A percentile compares a stretch with the other conserved stretches of the same genome.
Conservation (phyloP, 441 rosid genomes). For the Lepidium campestre region DNA sequence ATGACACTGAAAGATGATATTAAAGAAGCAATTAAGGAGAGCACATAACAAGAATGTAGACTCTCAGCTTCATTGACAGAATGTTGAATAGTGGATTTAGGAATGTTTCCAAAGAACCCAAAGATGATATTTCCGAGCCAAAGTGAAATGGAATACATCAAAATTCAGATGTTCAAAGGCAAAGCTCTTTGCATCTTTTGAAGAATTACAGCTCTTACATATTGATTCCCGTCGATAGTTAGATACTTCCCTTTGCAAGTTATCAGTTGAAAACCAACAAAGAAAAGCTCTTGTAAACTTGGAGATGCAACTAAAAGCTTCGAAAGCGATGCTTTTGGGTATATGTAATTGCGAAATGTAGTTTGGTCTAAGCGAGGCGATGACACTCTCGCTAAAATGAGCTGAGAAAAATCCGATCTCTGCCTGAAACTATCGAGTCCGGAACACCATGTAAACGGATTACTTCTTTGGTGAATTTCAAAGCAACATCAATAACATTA, state of each 20-base stretch:
- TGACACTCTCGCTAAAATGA: too few species aligned
- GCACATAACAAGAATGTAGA: constrained; percentile 46
- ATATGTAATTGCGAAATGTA: constrained; percentile 38
- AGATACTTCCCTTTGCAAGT: constrained; percentile 35
- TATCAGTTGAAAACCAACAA: constrained; percentile 52
- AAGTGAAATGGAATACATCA: constrained; percentile 28
- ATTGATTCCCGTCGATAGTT: constrained; percentile 27
- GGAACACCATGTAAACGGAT: too few species aligned
- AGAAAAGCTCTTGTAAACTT: constrained; percentile 56
- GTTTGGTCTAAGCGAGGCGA: too few species aligned
- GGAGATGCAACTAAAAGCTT: constrained; percentile 57
- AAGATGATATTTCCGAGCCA: constrained; percentile 23
- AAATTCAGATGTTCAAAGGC: constrained; percentile 24
- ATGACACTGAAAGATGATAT: constrained; percentile 53
- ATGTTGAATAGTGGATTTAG: constrained; percentile 41
- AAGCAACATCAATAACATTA: too few species aligned
- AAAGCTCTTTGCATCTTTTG: constrained; percentile 31
- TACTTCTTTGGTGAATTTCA: too few species aligned
- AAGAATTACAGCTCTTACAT: constrained; percentile 30
- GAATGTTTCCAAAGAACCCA: constrained; percentile 36
- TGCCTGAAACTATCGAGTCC: too few species aligned
- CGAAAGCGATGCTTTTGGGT: constrained; percentile 49
- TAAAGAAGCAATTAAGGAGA: constrained; percentile 63
- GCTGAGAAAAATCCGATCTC: too few species aligned
- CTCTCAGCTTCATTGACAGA: constrained; percentile 56